These are phyloP conservation scores for Linum lewisii DNA, from an alignment of 345 rosid genomes.

Conservation along the genomic window DNA sequence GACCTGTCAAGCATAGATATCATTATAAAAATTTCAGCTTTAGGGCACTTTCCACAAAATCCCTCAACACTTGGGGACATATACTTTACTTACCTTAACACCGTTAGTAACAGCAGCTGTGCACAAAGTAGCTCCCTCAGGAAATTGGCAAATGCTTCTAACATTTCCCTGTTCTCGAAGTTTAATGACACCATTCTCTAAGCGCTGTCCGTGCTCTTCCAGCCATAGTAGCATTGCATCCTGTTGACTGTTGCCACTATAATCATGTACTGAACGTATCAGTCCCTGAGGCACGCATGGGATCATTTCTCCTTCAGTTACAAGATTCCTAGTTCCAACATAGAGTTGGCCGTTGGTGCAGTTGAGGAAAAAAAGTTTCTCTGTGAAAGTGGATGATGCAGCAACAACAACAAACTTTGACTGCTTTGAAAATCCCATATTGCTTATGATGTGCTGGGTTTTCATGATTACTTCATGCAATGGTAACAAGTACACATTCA, in stretches of 20 bases:
- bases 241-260: slow-evolving; percentile 35
- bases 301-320: slow-evolving; percentile 42
- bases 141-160: slow-evolving; percentile 56
- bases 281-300: slow-evolving; percentile 70
- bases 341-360: slow-evolving; percentile 61
- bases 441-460: slow-evolving; percentile 25
- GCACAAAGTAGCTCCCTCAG: slow-evolving; percentile 67
- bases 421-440: slow-evolving; percentile 14
- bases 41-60: neutral
- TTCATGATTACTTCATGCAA: slow-evolving; percentile 34
- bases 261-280: slow-evolving; percentile 40
- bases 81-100: slow-evolving; percentile 49
- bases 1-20: slow-evolving; percentile 26
- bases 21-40: neutral
- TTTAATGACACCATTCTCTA: slow-evolving; percentile 51
- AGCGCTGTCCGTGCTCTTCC: slow-evolving; percentile 68
- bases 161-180: slow-evolving; percentile 24
- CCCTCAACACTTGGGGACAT: too few species aligned
- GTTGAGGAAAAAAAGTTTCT: slow-evolving; percentile 66
- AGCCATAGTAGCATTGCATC: slow-evolving; percentile 88
- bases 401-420: slow-evolving; percentile 47
- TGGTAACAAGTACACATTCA: slow-evolving; percentile 66
- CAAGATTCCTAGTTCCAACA: slow-evolving; percentile 45
- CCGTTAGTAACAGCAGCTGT: slow-evolving; percentile 65
- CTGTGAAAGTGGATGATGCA: slow-evolving; percentile 23